Evolutionary conservation across 2,329 filamentous ascomycete genomes (phyloP).

Genomic region (Aureobasidium sp.): DNA sequence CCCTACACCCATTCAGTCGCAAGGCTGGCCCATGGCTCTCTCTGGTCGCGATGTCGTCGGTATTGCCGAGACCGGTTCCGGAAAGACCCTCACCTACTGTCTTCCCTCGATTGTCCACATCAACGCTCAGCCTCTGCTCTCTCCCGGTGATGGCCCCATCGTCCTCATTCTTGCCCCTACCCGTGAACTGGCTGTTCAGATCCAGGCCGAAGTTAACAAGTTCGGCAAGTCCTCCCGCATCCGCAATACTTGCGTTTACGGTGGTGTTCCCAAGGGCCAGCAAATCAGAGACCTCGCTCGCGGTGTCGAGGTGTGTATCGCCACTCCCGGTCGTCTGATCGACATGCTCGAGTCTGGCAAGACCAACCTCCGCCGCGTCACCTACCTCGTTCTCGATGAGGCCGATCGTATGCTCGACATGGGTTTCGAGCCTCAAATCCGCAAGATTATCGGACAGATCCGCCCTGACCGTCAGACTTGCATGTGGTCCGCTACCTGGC

Average conservation of each 20-base stretch:
- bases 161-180: conserved; percentile 94
- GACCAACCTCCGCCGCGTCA: conserved; percentile 96
- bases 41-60: conserved; percentile 97
- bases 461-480: conserved; percentile 96
- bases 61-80: conserved; percentile 98
- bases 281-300: conserved; percentile 92
- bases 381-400: conserved; percentile 96
- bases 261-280: conserved; percentile 94
- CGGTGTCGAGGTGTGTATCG: conserved; percentile 97
- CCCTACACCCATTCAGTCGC: conserved; percentile 93
- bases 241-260: conserved; percentile 97
- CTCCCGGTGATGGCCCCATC: conserved; percentile 91
- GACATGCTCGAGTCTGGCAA: conserved; percentile 98
- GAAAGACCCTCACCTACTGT: conserved; percentile 98
- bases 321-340: conserved; percentile 93
- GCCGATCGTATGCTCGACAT: conserved; percentile 99
- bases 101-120: conserved; percentile 98
- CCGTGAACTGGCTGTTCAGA: conserved; percentile 95
- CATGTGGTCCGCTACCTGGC: conserved; percentile 99
- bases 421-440: conserved; percentile 99
- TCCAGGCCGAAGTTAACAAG: conserved; percentile 97
- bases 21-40: conserved; percentile 98
- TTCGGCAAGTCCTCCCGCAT: conserved; percentile 97
- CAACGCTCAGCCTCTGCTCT: conserved; percentile 94
- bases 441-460: conserved; percentile 97